These are phyloP conservation scores for Vaccinium myrtillus DNA, from an alignment of 148 eudicot genomes.

Conservation along the genomic window DNA sequence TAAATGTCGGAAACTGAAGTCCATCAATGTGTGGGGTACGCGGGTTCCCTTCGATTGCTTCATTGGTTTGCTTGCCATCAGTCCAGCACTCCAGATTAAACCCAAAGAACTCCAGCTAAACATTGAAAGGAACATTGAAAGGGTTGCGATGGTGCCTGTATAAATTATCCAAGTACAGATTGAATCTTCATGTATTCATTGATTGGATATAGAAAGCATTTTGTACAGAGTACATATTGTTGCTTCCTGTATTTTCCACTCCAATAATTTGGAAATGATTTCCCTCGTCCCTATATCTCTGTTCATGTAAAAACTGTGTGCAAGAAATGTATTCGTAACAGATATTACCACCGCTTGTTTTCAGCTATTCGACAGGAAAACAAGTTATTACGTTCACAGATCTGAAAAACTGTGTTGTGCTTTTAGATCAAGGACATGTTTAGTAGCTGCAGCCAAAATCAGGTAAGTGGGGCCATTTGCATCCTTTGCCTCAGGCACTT, in stretches of 20 bases:
- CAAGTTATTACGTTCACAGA: neutral
- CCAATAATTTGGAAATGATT: neutral
- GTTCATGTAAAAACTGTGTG: neutral
- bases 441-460: neutral
- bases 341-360: neutral
- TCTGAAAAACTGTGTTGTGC: neutral
- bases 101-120: constrained; percentile 9
- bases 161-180: constrained; percentile 23
- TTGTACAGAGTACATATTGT: neutral
- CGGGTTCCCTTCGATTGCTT: constrained; percentile 71
- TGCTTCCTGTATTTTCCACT: neutral
- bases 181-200: neutral
- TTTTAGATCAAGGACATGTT: neutral
- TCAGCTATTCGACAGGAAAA: neutral
- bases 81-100: constrained; percentile 37
- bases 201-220: neutral
- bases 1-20: constrained; percentile 61
- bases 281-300: neutral
- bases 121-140: constrained; percentile 10
- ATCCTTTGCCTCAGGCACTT: neutral
- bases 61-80: constrained; percentile 52
- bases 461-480: neutral
- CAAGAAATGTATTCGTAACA: neutral
- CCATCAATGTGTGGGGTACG: constrained; percentile 83
- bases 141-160: constrained; percentile 29